Percentiles rank a stretch among this genome's conserved stretches.
Conservation (phyloP, 768 basidiomycete genomes). For the Lentinula guzmanii region DNA sequence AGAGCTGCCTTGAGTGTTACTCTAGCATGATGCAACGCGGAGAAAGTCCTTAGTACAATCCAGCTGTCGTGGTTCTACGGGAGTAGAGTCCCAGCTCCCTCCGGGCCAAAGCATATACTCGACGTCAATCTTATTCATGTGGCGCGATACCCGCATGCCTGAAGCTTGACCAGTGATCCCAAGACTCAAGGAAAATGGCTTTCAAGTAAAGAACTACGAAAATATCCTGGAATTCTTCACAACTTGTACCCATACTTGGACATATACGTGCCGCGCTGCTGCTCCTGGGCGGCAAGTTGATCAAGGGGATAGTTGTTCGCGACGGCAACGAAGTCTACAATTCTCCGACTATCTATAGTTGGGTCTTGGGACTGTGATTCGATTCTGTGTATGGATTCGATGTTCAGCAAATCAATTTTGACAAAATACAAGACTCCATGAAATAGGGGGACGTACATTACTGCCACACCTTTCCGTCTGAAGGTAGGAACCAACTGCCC, state of each 20-base stretch:
- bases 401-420: neutral
- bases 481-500: neutral
- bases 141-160: too few relatives aligned
- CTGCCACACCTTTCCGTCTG: neutral
- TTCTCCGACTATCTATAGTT: neutral
- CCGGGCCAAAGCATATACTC: too few relatives aligned
- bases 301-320: neutral
- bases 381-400: neutral
- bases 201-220: too few relatives aligned
- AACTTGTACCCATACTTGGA: neutral
- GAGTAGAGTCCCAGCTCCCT: too few relatives aligned
- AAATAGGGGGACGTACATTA: neutral
- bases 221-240: neutral
- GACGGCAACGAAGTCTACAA: neutral
- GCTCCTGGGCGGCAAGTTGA: neutral
- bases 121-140: too few relatives aligned
- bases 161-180: too few relatives aligned
- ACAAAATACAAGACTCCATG: neutral
- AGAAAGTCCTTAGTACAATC: too few relatives aligned
- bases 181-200: too few relatives aligned
- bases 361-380: neutral
- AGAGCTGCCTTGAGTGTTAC: too few relatives aligned
- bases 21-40: too few relatives aligned
- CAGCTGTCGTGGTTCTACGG: too few relatives aligned
- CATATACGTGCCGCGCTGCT: neutral